Conservation (phyloP, 495 filamentous ascomycete species). For the Bombardia bombarda region DNA sequence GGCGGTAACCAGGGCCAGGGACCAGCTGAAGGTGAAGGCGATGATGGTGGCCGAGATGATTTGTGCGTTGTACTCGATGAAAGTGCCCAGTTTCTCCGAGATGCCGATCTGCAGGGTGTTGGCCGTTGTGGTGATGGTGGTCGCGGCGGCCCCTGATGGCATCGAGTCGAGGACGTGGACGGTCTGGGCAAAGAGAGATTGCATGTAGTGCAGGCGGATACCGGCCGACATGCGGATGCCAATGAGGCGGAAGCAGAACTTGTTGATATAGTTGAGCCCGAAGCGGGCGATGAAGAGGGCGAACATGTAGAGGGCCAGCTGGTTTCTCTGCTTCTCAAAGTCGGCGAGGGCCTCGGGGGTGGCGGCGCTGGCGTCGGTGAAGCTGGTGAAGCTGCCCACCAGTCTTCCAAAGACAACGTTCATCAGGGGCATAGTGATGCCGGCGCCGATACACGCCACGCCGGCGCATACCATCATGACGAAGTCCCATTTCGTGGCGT, state of each 20-base stretch:
- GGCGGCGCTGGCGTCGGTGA: conserved; percentile 2
- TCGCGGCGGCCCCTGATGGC: conserved; percentile 43
- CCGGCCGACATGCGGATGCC: conserved; percentile 44
- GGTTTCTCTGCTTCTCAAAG: conserved; percentile 17
- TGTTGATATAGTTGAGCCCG: conserved; percentile 37
- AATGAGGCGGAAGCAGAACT: conserved; percentile 41
- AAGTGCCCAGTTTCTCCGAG: conserved; percentile 56
- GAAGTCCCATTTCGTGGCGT: conserved; percentile 35
- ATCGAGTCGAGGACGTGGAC: conserved; percentile 51
- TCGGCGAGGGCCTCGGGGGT: not conserved
- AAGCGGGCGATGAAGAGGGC: conserved; percentile 38
- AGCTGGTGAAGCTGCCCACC: conserved; percentile 22
- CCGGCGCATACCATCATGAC: conserved; percentile 27
- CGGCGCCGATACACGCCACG: conserved; percentile 25
- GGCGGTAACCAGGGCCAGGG: conserved; percentile 47
- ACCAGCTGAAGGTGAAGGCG: conserved; percentile 51
- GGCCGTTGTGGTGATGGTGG: conserved; percentile 52
- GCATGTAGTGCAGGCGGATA: conserved; percentile 45
- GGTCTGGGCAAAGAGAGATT: conserved; percentile 45
- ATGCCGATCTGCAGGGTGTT: conserved; percentile 53
- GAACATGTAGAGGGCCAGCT: conserved; percentile 25
- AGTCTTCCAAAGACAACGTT: conserved; percentile 30
- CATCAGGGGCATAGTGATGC: conserved; percentile 28
- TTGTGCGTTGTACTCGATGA: conserved; percentile 44
- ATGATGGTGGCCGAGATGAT: conserved; percentile 53